phyloP scores from a whole-genome alignment of 208 protist genomes.

The Leishmania tropica region DNA sequence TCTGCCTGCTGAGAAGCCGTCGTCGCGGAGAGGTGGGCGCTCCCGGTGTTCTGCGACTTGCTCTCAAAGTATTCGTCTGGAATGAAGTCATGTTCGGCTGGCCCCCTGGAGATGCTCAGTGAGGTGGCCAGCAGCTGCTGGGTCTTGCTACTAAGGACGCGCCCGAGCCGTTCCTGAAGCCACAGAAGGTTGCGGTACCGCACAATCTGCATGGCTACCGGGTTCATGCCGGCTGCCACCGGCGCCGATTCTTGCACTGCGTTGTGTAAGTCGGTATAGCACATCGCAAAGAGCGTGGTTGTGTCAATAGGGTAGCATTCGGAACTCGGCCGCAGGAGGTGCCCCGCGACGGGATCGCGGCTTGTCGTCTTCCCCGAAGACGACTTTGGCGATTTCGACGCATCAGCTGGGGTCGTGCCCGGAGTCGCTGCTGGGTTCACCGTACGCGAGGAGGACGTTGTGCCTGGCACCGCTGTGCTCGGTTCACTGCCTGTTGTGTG shows the following conservation, averaged over 20 bases:
- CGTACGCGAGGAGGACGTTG: background rate
- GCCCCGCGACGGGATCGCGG: constrained; percentile 6
- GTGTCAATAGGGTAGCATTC: constrained; percentile 38
- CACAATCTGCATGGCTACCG: constrained; percentile 38
- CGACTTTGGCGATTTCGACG: background rate
- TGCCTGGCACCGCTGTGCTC: background rate
- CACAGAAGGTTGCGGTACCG: constrained; percentile 65
- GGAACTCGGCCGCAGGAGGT: constrained; percentile 28
- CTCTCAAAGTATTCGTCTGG: constrained; percentile 51
- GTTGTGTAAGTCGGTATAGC: constrained; percentile 33
- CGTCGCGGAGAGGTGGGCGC: background rate
- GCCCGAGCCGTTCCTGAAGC: constrained; percentile 50
- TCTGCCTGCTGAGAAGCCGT: background rate
- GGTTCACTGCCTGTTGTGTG: background rate
- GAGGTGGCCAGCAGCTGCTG: constrained; percentile 31
- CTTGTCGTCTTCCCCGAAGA: background rate
- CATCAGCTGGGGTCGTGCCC: background rate
- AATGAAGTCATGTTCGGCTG: constrained; percentile 53
- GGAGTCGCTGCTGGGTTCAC: background rate
- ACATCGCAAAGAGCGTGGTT: constrained; percentile 34
- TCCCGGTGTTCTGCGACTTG: background rate
- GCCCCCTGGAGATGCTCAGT: constrained; percentile 41
- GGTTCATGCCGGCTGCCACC: constrained; percentile 8
- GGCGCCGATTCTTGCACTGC: constrained; percentile 4
- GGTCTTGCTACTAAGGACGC: constrained; percentile 44